Base-by-base conservation (phyloP, 345 rosid genomes). In the Euphorbia lathyris region DNA sequence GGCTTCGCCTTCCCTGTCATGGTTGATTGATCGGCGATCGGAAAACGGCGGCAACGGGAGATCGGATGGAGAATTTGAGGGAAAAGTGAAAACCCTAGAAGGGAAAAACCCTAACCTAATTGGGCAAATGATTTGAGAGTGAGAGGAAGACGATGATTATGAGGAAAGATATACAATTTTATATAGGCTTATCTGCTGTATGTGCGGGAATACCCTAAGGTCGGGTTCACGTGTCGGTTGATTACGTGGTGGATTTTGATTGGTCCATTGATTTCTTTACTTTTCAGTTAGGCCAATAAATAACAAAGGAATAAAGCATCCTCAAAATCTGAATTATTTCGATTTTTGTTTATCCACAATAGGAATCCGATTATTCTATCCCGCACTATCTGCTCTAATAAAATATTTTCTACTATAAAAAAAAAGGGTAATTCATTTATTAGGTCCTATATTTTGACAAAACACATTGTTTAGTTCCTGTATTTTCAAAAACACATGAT, bases 1-100 rank as follows among this genome's bases (percentile, higher is more conserved):
- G 98, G 98, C 92, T 94, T 91, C 22, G 98, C 97, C 87, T 94
- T 94, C 7, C 97, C 97, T 0, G 97, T 91, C 95, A 91, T 91
- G 61, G 20, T 73, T 19, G 12, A 1, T 22, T 9, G 29, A n/a
- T n/a, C n/a, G n/a, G 13, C 48, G 23, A 8, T 50, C 53, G 17
- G 19, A 40, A 34, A 9, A n/a, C 64, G 38, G 11, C 16, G 25
- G 29, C 1, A 16, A 48, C 36, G 7, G 59, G 29, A 23, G 48
- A 22, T 70, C 4, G 67, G 74, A 8, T 27, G 57, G 45, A 6
- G 68, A 20, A 26, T 26, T 43, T 13, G n/a, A 20, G 40, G 26
- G 22, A 1, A 45, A 45, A 63, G 13, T 50, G 67, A 36, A 19
- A 64, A 55, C 67, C 67, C 67, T 70, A 23, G n/a, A 14, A 0